A percentile compares a stretch with the other conserved stretches of the same genome.
Evolutionary conservation across 768 basidiomycete genomes (phyloP).

Genomic region (Leccinum rimulosum): DNA sequence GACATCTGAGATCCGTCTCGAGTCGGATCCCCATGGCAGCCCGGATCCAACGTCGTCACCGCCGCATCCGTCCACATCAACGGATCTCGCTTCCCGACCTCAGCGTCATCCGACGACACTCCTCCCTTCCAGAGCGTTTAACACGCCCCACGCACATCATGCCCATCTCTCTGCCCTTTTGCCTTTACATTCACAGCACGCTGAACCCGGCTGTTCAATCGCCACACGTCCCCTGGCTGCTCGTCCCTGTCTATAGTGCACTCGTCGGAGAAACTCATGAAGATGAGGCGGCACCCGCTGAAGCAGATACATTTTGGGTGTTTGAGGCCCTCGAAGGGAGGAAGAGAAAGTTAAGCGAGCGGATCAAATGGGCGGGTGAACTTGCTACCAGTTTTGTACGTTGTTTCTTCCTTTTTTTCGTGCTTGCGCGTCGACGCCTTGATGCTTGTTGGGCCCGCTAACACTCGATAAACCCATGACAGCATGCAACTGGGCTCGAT

Average conservation of each 20-base stretch:
- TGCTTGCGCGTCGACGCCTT: background rate
- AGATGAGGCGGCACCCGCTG: conserved; percentile 61
- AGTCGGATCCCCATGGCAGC: conserved; percentile 25
- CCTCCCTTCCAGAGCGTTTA: conserved; percentile 44
- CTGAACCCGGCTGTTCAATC: conserved; percentile 73
- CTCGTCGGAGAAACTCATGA: conserved; percentile 59
- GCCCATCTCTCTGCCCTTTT: conserved; percentile 62
- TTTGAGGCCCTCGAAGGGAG: conserved; percentile 69
- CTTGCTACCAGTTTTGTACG: conserved; percentile 57
- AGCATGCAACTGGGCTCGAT: conserved; percentile 67
- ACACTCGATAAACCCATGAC: background rate
- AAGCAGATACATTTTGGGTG: conserved; percentile 83
- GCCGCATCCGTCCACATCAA: conserved; percentile 34
- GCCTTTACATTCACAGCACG: conserved; percentile 65
- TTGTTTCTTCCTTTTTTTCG: background rate
- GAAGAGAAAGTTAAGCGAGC: conserved; percentile 54
- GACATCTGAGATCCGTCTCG: conserved; percentile 36
- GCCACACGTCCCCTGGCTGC: conserved; percentile 63
- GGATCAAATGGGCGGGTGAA: conserved; percentile 56
- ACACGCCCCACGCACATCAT: conserved; percentile 49
- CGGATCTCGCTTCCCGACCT: conserved; percentile 26
- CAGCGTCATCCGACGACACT: conserved; percentile 41
- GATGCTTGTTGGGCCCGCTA: background rate
- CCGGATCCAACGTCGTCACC: conserved; percentile 1
- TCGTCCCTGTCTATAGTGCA: conserved; percentile 66